Evolutionary conservation across 2,329 filamentous ascomycete genomes (phyloP), one percentile per base, ranked within the genome.

Genomic region (Fusarium chaquense): DNA sequence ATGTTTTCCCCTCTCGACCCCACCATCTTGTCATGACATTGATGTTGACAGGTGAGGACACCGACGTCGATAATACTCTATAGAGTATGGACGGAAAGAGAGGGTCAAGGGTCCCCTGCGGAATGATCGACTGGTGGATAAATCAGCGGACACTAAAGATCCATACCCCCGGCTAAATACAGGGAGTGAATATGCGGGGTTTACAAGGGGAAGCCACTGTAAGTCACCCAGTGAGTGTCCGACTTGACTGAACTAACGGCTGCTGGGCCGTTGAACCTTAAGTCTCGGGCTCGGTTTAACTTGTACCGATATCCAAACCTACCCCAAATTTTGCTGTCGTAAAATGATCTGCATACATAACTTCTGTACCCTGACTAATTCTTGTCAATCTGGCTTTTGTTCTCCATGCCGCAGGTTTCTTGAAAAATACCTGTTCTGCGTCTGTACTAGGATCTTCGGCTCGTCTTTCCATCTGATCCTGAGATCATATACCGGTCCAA

Each of bases 381-480:
- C 28, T 22, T 30, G 22, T n/a, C 20, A 43, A 36, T 30, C 44
- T 38, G 18, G 22, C 26, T 32, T 24, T 45, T 36, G 43, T 50
- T 36, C 22, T 40, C 10, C 10, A 38, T 16, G 18, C 11, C 24
- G 40, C 35, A 40, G 5, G 13, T 51, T 28, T 26, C 32, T 28
- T 51, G 35, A 51, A 18, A n/a, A 30, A 12, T 18, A 32, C 35
- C 41, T 43, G 47, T 33, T 26, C 13, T 49, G 61, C 45, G 32
- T 59, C 46, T 30, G 57, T 65, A 45, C 72, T 75, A 74, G 72
- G 72, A 52, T 69, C 30, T 65, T 71, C 72, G 72, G 71, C 70
- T 56, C 72, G 72, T 53, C 51, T 49, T 67, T 71, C 72, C 72
- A 71, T 41, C 33, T 51, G 49, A 36, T 30, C 33, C 32, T 40